Evolutionary conservation across 2,329 filamentous ascomycete genomes (phyloP).

Genomic region (Fusarium xylarioides): DNA sequence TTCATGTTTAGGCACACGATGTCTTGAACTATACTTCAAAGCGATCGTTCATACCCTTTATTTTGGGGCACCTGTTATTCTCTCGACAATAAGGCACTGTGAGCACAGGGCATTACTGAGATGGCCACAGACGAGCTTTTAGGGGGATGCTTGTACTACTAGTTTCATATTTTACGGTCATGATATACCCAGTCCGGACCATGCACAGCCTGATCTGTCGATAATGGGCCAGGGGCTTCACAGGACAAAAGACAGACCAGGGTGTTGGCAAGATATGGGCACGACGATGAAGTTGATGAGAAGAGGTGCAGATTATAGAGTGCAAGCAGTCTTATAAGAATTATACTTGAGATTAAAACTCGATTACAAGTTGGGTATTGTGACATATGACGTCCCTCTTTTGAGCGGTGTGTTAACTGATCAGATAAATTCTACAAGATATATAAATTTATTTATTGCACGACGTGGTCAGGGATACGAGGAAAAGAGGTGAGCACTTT

Average conservation of each 20-base stretch:
- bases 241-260: neutral
- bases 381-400: neutral
- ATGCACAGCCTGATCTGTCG: slow-evolving; percentile 27
- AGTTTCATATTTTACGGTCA: slow-evolving; percentile 42
- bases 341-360: slow-evolving; percentile 18
- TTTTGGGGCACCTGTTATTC: slow-evolving; percentile 9
- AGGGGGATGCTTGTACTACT: slow-evolving; percentile 35
- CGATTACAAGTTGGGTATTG: neutral
- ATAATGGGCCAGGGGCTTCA: slow-evolving; percentile 4
- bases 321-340: slow-evolving; percentile 17
- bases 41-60: slow-evolving; percentile 31
- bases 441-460: neutral
- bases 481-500: neutral
- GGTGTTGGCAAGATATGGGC: slow-evolving; percentile 9
- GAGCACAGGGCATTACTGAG: neutral
- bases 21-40: slow-evolving; percentile 31
- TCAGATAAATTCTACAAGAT: neutral
- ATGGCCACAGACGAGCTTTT: neutral
- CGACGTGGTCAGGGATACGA: too few species aligned
- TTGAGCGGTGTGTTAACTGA: neutral
- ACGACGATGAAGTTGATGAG: slow-evolving; percentile 15
- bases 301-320: slow-evolving; percentile 17
- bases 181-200: slow-evolving; percentile 40
- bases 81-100: slow-evolving; percentile 23
- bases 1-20: slow-evolving; percentile 17